A percentile compares a stretch with the other conserved stretches of the same genome.
These are phyloP conservation scores for Rasamsonia emersonii DNA, from an alignment of 2,329 filamentous ascomycete genomes.

Conservation along the genomic window DNA sequence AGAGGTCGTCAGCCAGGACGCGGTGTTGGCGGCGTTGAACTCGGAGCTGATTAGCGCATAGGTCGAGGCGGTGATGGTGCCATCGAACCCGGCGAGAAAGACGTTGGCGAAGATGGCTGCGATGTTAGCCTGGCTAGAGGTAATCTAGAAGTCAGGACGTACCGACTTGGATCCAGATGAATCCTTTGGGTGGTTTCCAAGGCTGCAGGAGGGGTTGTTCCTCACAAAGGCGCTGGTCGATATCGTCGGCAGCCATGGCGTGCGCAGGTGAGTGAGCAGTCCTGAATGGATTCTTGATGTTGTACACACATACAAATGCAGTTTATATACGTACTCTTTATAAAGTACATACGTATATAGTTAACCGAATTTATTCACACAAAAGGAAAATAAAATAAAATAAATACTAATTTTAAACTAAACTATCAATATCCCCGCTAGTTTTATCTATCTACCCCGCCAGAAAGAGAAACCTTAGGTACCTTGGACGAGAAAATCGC, in stretches of 20 bases:
- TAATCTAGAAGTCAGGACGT: conserved; percentile 3
- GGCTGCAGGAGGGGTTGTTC: conserved; percentile 17
- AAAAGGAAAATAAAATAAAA: no score
- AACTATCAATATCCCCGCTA: no score
- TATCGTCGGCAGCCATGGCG: neutral
- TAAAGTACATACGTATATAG: no score
- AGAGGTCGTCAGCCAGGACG: conserved; percentile 49
- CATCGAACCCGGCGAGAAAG: conserved; percentile 50
- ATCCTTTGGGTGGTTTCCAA: conserved; percentile 46
- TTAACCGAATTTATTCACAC: no score
- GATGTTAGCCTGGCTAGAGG: conserved; percentile 2
- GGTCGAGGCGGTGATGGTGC: conserved; percentile 37
- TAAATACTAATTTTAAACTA: no score
- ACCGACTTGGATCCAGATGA: conserved; percentile 50
- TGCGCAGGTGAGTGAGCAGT: no score
- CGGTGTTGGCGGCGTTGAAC: conserved; percentile 38
- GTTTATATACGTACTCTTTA: no score
- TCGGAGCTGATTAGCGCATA: conserved; percentile 41
- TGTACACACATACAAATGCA: no score
- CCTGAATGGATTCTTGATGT: no score
- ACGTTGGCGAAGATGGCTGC: conserved; percentile 58
- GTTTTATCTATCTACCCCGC: no score
- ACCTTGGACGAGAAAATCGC: no score
- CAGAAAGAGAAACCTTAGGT: no score
- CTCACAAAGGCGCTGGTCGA: conserved; percentile 11